Percentiles rank a stretch among this genome's conserved stretches.
phyloP scores from a whole-genome alignment of 1,139 yeast genomes.

The Protomyces lactucae-debilis region DNA sequence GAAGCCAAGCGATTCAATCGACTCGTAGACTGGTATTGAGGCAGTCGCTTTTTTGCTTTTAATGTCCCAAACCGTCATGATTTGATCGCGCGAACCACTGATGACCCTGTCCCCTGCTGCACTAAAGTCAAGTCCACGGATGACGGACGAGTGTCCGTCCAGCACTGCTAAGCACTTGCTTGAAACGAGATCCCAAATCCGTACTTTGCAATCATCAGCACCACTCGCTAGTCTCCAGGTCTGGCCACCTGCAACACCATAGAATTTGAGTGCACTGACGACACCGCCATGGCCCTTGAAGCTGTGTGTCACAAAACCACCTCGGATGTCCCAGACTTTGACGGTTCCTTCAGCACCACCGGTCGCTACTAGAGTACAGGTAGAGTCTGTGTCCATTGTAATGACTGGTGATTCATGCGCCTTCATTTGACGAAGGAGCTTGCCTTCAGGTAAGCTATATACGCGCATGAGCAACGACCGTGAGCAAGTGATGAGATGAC shows the following conservation, averaged over 20 bases:
- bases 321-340: slow-evolving; percentile 86
- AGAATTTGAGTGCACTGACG: slow-evolving; percentile 67
- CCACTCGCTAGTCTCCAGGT: slow-evolving; percentile 66
- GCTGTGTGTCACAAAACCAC: slow-evolving; percentile 82
- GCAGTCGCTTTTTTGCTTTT: slow-evolving; percentile 53
- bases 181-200: slow-evolving; percentile 86
- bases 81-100: slow-evolving; percentile 86
- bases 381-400: slow-evolving; percentile 67
- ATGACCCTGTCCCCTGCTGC: slow-evolving; percentile 53
- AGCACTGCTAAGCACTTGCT: slow-evolving; percentile 59
- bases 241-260: slow-evolving; percentile 61
- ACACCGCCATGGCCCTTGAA: slow-evolving; percentile 95
- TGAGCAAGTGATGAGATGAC: slow-evolving; percentile 63
- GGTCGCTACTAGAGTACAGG: slow-evolving; percentile 81
- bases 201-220: slow-evolving; percentile 70
- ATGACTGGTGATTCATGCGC: slow-evolving; percentile 71
- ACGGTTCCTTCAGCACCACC: slow-evolving; percentile 95
- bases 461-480: slow-evolving; percentile 79
- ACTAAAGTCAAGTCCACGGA: slow-evolving; percentile 72
- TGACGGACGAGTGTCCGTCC: slow-evolving; percentile 77
- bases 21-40: slow-evolving; percentile 66
- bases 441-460: slow-evolving; percentile 44
- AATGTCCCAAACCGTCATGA: slow-evolving; percentile 60
- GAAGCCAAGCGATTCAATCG: slow-evolving; percentile 28
- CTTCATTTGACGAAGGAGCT: slow-evolving; percentile 42